phyloP scores from a whole-genome alignment of 495 filamentous ascomycete species.

The Neurospora cerealis region DNA sequence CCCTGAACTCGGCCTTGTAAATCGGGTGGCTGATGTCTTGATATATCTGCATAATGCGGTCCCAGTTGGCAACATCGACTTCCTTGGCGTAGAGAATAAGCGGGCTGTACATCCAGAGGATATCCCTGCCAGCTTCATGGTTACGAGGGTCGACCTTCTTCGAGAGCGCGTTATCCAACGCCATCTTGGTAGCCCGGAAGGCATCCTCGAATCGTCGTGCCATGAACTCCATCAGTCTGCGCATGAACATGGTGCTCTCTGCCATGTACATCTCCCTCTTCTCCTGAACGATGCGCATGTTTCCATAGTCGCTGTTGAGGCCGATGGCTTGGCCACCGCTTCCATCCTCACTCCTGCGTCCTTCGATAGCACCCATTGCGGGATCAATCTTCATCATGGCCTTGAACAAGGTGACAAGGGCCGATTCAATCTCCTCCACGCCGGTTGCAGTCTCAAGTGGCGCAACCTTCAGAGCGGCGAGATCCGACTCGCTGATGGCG shows the following conservation, averaged over 20 bases:
- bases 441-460: conserved; percentile 62
- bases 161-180: conserved; percentile 40
- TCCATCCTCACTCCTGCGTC: conserved; percentile 40
- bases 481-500: conserved; percentile 65
- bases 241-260: conserved; percentile 62
- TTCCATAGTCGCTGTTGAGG: conserved; percentile 71
- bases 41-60: conserved; percentile 67
- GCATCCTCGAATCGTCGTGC: conserved; percentile 67
- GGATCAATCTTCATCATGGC: conserved; percentile 95
- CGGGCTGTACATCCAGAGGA: conserved; percentile 75
- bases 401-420: conserved; percentile 75
- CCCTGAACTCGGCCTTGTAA: conserved; percentile 74
- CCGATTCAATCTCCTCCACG: conserved; percentile 62
- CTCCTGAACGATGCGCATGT: conserved; percentile 87
- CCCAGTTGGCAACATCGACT: conserved; percentile 71
- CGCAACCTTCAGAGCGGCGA: conserved; percentile 61
- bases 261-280: conserved; percentile 79
- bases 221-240: conserved; percentile 71
- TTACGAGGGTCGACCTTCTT: conserved; percentile 45
- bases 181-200: conserved; percentile 52
- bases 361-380: conserved; percentile 46
- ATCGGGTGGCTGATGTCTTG: conserved; percentile 61
- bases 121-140: conserved; percentile 40
- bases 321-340: conserved; percentile 40
- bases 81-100: conserved; percentile 79